Evolutionary conservation across 805 yeast species (phyloP).

Genomic region (Barnettozyma siamensis): DNA sequence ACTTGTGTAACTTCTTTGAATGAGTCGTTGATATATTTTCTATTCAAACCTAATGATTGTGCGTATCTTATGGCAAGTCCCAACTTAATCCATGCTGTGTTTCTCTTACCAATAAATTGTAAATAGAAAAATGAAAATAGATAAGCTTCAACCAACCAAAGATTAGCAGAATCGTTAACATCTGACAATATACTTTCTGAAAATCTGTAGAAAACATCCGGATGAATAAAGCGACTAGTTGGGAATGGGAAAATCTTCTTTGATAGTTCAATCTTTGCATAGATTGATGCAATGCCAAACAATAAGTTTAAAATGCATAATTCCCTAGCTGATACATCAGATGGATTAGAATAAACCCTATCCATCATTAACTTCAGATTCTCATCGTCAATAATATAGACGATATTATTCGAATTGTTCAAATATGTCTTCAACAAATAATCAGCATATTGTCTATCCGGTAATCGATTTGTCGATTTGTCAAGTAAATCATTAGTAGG

Average conservation of each 20-base stretch:
- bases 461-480: constrained; percentile 24
- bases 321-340: constrained; percentile 22
- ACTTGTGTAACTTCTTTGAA: constrained; percentile 26
- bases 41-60: constrained; percentile 36
- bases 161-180: constrained; percentile 32
- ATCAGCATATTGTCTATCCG: constrained; percentile 26
- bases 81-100: constrained; percentile 39
- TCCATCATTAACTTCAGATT: constrained; percentile 27
- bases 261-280: constrained; percentile 27
- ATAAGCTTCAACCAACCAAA: constrained; percentile 39
- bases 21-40: constrained; percentile 33
- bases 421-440: constrained; percentile 30
- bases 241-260: constrained; percentile 24
- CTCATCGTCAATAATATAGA: constrained; percentile 34
- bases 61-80: constrained; percentile 39
- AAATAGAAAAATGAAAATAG: constrained; percentile 35
- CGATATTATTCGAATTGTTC: constrained; percentile 34
- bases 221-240: constrained; percentile 21
- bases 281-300: constrained; percentile 37
- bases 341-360: constrained; percentile 28
- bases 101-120: constrained; percentile 34
- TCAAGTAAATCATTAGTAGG: background rate
- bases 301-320: constrained; percentile 34
- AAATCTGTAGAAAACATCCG: constrained; percentile 31
- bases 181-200: constrained; percentile 29